phyloP scores from a whole-genome alignment of 2,329 filamentous ascomycete genomes.

The Neospermospora avenae region DNA sequence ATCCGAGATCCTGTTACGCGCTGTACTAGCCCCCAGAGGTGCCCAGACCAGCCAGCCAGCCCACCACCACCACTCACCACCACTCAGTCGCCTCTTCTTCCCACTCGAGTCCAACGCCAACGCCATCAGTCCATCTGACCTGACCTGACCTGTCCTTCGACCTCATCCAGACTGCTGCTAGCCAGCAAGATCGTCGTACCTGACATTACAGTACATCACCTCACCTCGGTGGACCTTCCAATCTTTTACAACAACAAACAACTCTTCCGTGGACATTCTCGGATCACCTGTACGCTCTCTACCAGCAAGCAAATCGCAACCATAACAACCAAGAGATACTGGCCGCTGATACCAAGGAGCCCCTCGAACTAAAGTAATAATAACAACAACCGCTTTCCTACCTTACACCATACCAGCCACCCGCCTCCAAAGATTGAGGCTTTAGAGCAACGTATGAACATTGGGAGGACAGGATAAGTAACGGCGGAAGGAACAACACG shows the following conservation, averaged over 20 bases:
- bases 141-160: not conserved
- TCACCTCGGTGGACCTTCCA: slow-evolving; percentile 9
- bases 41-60: not conserved
- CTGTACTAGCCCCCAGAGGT: slow-evolving; percentile 13
- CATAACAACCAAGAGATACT: not conserved
- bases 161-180: slow-evolving; percentile 28
- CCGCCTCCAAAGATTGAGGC: slow-evolving; percentile 11
- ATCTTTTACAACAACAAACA: slow-evolving; percentile 13
- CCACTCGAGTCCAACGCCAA: not conserved
- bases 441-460: not conserved
- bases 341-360: not conserved
- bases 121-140: not conserved
- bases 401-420: slow-evolving; percentile 11
- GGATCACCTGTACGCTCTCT: slow-evolving; percentile 16
- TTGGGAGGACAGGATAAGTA: not conserved
- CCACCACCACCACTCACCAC: not conserved
- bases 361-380: slow-evolving; percentile 22
- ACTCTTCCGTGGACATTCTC: slow-evolving; percentile 15
- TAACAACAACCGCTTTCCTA: slow-evolving; percentile 13
- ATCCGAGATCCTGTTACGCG: slow-evolving; percentile 21
- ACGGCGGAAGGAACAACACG: not conserved
- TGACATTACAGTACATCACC: slow-evolving; percentile 24
- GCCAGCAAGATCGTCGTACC: slow-evolving; percentile 22
- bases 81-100: slow-evolving; percentile 10
- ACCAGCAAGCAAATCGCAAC: not conserved